Percentiles rank a stretch among this genome's conserved stretches.
phyloP scores from a whole-genome alignment of 768 basidiomycete species.

The Cystobasidium onofrii region DNA sequence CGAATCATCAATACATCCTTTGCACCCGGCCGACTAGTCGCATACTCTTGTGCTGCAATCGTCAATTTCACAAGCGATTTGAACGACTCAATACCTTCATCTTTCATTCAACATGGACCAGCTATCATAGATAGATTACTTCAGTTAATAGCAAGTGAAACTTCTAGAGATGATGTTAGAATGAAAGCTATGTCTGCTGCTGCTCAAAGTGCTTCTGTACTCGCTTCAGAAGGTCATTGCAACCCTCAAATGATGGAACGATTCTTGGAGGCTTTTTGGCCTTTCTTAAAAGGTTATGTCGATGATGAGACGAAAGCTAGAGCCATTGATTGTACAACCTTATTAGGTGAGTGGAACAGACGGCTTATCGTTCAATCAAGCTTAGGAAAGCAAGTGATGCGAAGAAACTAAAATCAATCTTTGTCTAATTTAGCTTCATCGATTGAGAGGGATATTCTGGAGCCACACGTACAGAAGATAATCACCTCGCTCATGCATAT shows the following conservation, averaged over 20 bases:
- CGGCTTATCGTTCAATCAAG: too few relatives aligned
- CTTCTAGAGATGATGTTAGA: not conserved
- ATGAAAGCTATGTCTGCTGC: conserved; percentile 9
- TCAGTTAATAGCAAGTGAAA: not conserved
- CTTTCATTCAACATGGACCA: not conserved
- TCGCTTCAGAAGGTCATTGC: not conserved
- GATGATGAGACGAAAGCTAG: conserved; percentile 10
- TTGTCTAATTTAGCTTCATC: not conserved
- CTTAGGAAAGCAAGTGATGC: too few relatives aligned
- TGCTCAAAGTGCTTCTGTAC: not conserved
- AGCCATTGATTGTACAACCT: conserved; percentile 8
- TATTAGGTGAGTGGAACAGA: conserved; percentile 4
- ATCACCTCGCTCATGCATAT: conserved; percentile 21
- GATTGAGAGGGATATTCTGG: not conserved
- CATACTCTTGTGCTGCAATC: conserved; percentile 14
- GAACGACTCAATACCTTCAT: not conserved
- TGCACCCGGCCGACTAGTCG: not conserved
- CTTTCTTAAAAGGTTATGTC: not conserved
- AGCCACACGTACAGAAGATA: not conserved
- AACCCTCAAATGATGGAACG: not conserved
- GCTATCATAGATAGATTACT: not conserved
- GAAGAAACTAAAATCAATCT: not conserved
- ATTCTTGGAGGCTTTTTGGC: not conserved
- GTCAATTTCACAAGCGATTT: conserved; percentile 23
- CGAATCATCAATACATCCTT: not conserved